Conservation (phyloP, 257 asterid species). For the Ilex aquifolium region DNA sequence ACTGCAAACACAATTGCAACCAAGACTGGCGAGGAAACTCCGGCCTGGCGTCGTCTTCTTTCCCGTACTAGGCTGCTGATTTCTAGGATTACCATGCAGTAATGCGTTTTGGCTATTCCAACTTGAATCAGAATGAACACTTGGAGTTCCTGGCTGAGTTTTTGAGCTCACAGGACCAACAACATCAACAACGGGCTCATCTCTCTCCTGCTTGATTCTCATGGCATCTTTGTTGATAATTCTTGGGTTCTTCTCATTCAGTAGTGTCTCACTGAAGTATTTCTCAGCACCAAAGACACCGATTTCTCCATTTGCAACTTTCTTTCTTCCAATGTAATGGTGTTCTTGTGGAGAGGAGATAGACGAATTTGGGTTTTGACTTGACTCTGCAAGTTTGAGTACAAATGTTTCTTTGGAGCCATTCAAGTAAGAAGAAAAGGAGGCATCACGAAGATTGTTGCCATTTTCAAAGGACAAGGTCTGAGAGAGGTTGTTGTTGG, state of each 20-base stretch:
- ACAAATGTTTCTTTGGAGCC: constrained; percentile 36
- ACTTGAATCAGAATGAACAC: constrained; percentile 56
- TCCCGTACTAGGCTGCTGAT: constrained; percentile 25
- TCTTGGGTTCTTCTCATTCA: constrained; percentile 16
- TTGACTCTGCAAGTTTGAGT: constrained; percentile 29
- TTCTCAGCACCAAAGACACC: constrained; percentile 73
- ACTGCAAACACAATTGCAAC: constrained; percentile 57
- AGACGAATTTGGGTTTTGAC: constrained; percentile 15
- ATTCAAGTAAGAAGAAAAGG: constrained; percentile 51
- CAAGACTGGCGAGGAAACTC: constrained; percentile 48
- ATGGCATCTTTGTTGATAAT: constrained; percentile 10
- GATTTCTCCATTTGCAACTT: constrained; percentile 50
- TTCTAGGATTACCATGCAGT: constrained; percentile 29
- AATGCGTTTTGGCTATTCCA: constrained; percentile 53
- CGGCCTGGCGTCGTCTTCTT: constrained; percentile 23
- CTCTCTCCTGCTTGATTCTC: constrained; percentile 22
- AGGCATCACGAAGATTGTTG: constrained; percentile 28
- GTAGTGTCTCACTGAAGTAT: constrained; percentile 52
- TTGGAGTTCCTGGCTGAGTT: constrained; percentile 26
- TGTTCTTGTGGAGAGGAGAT: constrained; percentile 23
- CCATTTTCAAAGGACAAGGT: constrained; percentile 18
- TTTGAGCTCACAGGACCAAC: constrained; percentile 19
- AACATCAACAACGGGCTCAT: constrained; percentile 21
- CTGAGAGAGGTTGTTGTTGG: constrained; percentile 18
- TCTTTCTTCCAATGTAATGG: constrained; percentile 22